These are phyloP conservation scores for Phytopythium chamaehyphon DNA, from an alignment of 352 stramenopile genomes.

Conservation along the genomic window DNA sequence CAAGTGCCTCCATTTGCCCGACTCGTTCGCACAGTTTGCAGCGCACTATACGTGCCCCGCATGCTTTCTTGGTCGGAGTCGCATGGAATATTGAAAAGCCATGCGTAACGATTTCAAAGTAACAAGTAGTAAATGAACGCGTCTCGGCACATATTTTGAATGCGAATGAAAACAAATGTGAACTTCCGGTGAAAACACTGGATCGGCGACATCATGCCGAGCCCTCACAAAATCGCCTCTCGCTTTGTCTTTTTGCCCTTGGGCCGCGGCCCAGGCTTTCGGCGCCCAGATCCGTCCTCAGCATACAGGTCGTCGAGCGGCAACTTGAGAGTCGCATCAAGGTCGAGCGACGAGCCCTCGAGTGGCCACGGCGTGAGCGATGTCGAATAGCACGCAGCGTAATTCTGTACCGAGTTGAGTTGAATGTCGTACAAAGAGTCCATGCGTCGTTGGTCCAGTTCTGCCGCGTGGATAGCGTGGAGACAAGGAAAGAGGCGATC, in stretches of 20 bases:
- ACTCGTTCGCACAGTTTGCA: conserved; percentile 56
- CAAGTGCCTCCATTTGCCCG: conserved; percentile 43
- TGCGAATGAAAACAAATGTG: background rate
- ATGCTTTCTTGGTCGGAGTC: conserved; percentile 51
- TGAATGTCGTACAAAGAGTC: conserved; percentile 69
- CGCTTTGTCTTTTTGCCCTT: conserved; percentile 34
- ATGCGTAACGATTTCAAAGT: background rate
- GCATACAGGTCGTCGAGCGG: conserved; percentile 62
- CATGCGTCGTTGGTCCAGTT: conserved; percentile 67
- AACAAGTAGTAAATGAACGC: background rate
- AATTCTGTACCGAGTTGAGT: conserved; percentile 66
- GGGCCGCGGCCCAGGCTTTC: conserved; percentile 56
- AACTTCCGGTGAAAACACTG: background rate
- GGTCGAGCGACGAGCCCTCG: conserved; percentile 38
- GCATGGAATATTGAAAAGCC: conserved; percentile 2
- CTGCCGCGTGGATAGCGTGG: conserved; percentile 67
- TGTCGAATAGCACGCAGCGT: conserved; percentile 52
- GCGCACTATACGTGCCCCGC: conserved; percentile 54
- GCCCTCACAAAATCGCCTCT: conserved; percentile 1
- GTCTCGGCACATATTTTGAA: background rate
- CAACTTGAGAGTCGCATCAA: conserved; percentile 51
- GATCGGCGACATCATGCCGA: too few relatives aligned
- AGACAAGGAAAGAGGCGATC: conserved; percentile 74
- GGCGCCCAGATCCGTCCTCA: conserved; percentile 39
- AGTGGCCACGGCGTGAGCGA: conserved; percentile 59